A percentile compares a stretch with the other conserved stretches of the same genome.
Evolutionary conservation across 257 asterid species (phyloP).

Genomic region (Forsythia viridissima): DNA sequence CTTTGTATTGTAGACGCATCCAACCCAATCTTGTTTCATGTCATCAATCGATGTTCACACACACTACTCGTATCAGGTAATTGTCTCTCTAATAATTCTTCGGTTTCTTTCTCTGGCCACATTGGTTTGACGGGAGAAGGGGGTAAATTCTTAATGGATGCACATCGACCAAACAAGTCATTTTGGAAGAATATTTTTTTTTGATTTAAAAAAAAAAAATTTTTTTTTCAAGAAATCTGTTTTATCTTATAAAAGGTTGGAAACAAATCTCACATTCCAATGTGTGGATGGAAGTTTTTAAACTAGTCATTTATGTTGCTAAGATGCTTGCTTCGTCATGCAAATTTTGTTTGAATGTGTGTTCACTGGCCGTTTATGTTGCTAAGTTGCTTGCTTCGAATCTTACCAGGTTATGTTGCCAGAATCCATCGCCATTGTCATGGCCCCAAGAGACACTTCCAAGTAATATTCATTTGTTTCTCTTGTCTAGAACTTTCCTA

Average conservation of each 20-base stretch:
- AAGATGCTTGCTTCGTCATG: neutral
- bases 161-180: neutral
- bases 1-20: conserved; percentile 86
- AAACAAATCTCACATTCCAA: neutral
- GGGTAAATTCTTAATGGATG: neutral
- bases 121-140: conserved; percentile 3
- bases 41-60: conserved; percentile 97
- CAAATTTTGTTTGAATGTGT: neutral
- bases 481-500: neutral
- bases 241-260: neutral
- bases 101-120: neutral
- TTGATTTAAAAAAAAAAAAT: no score
- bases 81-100: conserved; percentile 15
- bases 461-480: conserved; percentile 38
- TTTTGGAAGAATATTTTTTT: neutral
- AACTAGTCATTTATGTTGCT: neutral
- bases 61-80: conserved; percentile 94
- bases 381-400: conserved; percentile 7
- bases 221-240: neutral
- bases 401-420: conserved; percentile 85
- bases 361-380: neutral
- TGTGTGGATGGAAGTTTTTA: neutral
- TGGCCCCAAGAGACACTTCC: conserved; percentile 91
- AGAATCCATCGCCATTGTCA: conserved; percentile 92
- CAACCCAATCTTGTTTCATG: conserved; percentile 98